These are phyloP conservation scores for Trametes villosa DNA, from an alignment of 768 basidiomycete genomes.

Conservation along the genomic window DNA sequence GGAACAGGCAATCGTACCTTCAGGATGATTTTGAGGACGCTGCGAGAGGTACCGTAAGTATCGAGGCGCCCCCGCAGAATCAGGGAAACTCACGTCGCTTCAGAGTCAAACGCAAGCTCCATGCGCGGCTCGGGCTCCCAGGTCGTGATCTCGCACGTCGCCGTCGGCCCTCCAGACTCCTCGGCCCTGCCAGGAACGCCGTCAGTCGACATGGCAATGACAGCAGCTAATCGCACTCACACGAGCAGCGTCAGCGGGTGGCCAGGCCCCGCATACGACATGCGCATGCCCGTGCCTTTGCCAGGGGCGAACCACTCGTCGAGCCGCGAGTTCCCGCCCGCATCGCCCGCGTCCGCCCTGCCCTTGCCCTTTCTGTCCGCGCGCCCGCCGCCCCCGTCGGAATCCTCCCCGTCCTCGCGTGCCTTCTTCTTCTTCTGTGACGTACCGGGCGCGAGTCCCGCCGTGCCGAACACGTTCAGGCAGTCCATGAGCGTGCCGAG, in stretches of 20 bases:
- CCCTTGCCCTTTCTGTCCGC: conserved; percentile 33
- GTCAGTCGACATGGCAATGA: background rate
- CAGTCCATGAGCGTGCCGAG: conserved; percentile 86
- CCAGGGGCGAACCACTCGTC: conserved; percentile 64
- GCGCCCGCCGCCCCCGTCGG: conserved; percentile 40
- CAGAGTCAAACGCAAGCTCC: conserved; percentile 77
- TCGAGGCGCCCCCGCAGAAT: background rate
- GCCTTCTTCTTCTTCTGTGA: conserved; percentile 50
- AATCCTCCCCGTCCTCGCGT: conserved; percentile 52
- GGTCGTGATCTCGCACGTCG: conserved; percentile 85
- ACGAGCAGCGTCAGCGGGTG: conserved; percentile 78
- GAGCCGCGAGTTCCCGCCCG: conserved; percentile 40
- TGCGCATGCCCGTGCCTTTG: conserved; percentile 82
- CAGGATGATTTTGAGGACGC: conserved; percentile 77
- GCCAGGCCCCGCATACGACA: conserved; percentile 80
- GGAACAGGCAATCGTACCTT: conserved; percentile 51
- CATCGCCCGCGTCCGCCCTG: conserved; percentile 38
- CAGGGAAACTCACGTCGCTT: conserved; percentile 53
- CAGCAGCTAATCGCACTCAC: conserved; percentile 42
- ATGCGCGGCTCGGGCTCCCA: conserved; percentile 82
- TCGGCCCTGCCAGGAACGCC: conserved; percentile 57
- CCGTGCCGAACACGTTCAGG: conserved; percentile 92
- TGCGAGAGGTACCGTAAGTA: conserved; percentile 6
- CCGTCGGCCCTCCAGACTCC: conserved; percentile 80
- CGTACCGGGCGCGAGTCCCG: conserved; percentile 39